Evolutionary conservation across 2,329 filamentous ascomycete genomes (phyloP), one percentile per base, ranked within the genome.

Genomic region (Leptographium radiaticola): DNA sequence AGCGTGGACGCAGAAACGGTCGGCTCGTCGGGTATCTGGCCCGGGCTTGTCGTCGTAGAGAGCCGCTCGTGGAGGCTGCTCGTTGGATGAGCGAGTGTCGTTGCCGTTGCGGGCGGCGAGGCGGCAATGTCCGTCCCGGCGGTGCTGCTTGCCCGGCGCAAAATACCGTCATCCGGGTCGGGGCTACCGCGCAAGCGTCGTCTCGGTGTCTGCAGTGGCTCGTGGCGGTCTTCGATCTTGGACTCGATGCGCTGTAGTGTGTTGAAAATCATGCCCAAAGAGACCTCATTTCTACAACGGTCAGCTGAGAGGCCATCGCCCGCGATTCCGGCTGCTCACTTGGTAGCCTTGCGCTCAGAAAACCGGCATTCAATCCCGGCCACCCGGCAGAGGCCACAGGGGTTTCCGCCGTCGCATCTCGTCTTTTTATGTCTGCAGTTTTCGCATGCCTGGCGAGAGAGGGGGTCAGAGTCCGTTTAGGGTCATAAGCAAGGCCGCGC

Each of bases 221-320:
- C 42, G 6, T 53, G 51, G 15, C 49, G 44, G 7, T 70, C 68
- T 59, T 78, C 75, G 42, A 78, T 66, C 59, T 77, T 78, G 6
- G 69, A 67, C 61, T 78, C 75, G 18, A 78, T 67, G 13, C 75
- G 68, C 62, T 74, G 70, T 30, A 78, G 69, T 12, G 75, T 75
- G 59, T 75, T 77, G 63, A 77, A 76, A 34, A 77, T 75, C 61
- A 76, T 70, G 31, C 71, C 69, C 61, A 78, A 70, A 4, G 75
- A 76, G 53, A 76, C 73, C 55, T 78, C 75, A 52, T 74, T 76
- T 58, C 72, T 75, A 49, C 40, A 52, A 25, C 25, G 4, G 49
- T 40, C 38, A 30, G 34, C 25, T 45, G 13, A 49, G n/a, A 52
- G 49, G 45, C 13, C 40, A 53, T 5, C 20, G 31, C 18, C 20